Base-by-base conservation (phyloP, 208 protist species). In the Crithidia thermophila region DNA sequence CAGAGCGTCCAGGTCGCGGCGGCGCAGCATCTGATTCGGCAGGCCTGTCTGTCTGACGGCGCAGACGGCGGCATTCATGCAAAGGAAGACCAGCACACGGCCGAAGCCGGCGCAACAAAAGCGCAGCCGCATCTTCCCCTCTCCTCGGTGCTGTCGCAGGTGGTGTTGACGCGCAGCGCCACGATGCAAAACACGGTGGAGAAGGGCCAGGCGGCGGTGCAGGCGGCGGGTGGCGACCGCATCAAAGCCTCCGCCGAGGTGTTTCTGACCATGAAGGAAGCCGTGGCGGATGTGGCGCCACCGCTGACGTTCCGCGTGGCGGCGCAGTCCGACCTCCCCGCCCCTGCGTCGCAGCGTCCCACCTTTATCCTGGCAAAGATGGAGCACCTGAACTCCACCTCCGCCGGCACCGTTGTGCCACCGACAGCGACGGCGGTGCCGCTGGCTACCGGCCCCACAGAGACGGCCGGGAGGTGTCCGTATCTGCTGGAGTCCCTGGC, bases 311-410 rank as follows among this genome's bases (percentile, higher is more conserved):
- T 73, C 37, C 37, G 42, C 47, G 67, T 73, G 20, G 43, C 56
- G 25, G 40, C 58, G 7, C 66, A 40, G 20, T 28, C 21, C 25
- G n/a, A 7, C 23, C n/a, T n/a, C n/a, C n/a, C n/a, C n/a, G n/a
- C n/a, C n/a, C n/a, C n/a, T n/a, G n/a, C n/a, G n/a, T n/a, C n/a
- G n/a, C n/a, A n/a, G n/a, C n/a, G n/a, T n/a, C n/a, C n/a, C n/a
- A n/a, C n/a, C n/a, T 42, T 75, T 33, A 20, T 59, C 3, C 23
- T 91, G 77, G 79, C 88, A 18, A 94, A 94, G 72, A 76, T 91
- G 64, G 81, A 94, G 64, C 90, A 91, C 73, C 73, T 89, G 23
- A 82, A 83, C 47, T 66, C 20, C 16, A 65, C 75, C 25, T 65
- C 69, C 18, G 58, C 65, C 13, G 40, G 23, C 10, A 13, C 33